phyloP scores from a whole-genome alignment of 768 basidiomycete species.

The Suillus americanus region DNA sequence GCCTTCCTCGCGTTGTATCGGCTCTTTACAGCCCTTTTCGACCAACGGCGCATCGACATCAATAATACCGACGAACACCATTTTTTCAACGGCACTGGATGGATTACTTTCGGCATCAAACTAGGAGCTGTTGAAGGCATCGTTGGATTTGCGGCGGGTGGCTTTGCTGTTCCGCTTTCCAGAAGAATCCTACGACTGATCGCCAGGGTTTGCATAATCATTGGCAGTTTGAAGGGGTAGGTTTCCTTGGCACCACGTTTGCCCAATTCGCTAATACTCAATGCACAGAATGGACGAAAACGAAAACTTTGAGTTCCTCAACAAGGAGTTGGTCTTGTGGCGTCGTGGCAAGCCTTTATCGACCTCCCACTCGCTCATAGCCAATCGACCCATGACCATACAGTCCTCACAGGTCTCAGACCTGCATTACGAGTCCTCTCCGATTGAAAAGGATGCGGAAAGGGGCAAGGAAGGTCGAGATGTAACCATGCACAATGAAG shows the following conservation, averaged over 20 bases:
- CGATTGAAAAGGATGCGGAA: slow-evolving; percentile 8
- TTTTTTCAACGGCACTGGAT: slow-evolving; percentile 59
- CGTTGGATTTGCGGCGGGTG: slow-evolving; percentile 56
- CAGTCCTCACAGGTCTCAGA: slow-evolving; percentile 46
- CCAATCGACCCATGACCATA: slow-evolving; percentile 53
- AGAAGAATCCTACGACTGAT: slow-evolving; percentile 60
- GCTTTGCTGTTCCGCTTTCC: slow-evolving; percentile 52
- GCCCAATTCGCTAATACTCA: neutral
- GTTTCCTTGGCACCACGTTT: slow-evolving; percentile 18
- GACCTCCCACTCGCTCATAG: slow-evolving; percentile 45
- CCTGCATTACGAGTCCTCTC: slow-evolving; percentile 8
- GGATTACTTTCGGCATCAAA: slow-evolving; percentile 62
- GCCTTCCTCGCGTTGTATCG: slow-evolving; percentile 63
- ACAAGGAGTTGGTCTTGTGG: slow-evolving; percentile 35
- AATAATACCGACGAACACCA: slow-evolving; percentile 43
- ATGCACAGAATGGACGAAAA: slow-evolving; percentile 42
- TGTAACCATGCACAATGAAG: slow-evolving; percentile 49
- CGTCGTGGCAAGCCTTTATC: slow-evolving; percentile 33
- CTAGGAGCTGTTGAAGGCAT: slow-evolving; percentile 65
- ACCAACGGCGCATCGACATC: slow-evolving; percentile 53
- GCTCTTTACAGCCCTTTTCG: slow-evolving; percentile 47
- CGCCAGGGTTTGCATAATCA: slow-evolving; percentile 52
- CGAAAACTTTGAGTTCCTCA: slow-evolving; percentile 53
- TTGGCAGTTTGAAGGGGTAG: slow-evolving; percentile 71
- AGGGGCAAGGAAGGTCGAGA: slow-evolving; percentile 31